Percentiles rank a stretch among this genome's conserved stretches.
phyloP scores from a whole-genome alignment of 768 basidiomycete species.

The Leccinum disarticulatum region DNA sequence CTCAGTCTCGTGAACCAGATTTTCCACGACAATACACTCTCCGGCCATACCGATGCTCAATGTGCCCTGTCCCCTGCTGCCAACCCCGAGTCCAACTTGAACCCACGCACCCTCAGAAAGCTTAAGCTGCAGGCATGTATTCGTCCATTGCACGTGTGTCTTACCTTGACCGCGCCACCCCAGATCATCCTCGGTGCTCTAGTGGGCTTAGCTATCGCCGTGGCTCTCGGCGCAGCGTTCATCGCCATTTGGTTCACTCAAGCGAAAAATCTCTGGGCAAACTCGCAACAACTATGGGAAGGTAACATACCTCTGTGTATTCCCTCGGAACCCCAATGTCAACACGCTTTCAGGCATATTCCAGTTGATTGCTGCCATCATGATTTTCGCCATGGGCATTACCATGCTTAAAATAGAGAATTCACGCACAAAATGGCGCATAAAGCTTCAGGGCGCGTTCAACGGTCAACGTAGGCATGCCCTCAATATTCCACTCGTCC shows the following conservation, averaged over 20 bases:
- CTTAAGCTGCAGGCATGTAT: constrained; percentile 62
- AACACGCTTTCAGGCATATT: constrained; percentile 52
- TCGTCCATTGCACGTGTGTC: neutral
- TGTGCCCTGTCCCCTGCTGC: neutral
- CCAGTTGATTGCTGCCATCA: constrained; percentile 64
- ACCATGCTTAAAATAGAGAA: constrained; percentile 95
- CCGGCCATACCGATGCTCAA: neutral
- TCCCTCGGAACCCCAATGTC: neutral
- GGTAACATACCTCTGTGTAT: constrained; percentile 41
- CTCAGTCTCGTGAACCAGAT: constrained; percentile 91
- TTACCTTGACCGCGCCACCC: neutral
- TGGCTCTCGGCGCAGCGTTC: constrained; percentile 87
- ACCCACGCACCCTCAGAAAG: constrained; percentile 56
- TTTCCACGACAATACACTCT: constrained; percentile 36
- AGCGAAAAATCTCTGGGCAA: constrained; percentile 78
- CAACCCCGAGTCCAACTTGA: constrained; percentile 28
- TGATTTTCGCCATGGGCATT: constrained; percentile 93
- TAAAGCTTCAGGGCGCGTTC: constrained; percentile 85
- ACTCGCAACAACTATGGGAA: constrained; percentile 91
- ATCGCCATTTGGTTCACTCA: constrained; percentile 95
- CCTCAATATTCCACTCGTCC: neutral
- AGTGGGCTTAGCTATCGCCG: constrained; percentile 73
- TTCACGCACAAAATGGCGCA: constrained; percentile 91
- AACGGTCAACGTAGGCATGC: constrained; percentile 47
- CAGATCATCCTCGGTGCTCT: constrained; percentile 78